phyloP scores from a whole-genome alignment of 2,329 filamentous ascomycete genomes.

The Alternaria brassicae region DNA sequence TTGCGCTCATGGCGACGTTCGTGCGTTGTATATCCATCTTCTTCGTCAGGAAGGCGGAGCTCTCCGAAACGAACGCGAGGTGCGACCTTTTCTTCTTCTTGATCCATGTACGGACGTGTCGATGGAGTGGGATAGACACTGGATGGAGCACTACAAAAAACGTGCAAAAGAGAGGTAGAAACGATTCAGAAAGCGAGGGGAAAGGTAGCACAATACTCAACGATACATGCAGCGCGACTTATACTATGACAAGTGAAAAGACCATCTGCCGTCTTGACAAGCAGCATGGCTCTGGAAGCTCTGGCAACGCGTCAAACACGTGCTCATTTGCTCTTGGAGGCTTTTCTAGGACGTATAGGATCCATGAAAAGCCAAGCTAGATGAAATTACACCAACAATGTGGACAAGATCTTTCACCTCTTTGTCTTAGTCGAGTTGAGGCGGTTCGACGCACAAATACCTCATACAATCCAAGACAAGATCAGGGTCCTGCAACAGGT shows the following conservation, averaged over 20 bases:
- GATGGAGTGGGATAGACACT: conserved; percentile 8
- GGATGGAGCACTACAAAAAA: conserved; percentile 14
- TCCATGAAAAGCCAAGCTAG: conserved; percentile 2
- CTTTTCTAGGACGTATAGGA: conserved; percentile 13
- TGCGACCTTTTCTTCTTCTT: conserved; percentile 33
- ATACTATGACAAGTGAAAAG: conserved; percentile 10
- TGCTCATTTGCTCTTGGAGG: conserved; percentile 5
- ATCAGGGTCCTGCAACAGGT: conserved; percentile 16
- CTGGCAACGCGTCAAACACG: conserved; percentile 10
- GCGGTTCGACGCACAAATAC: conserved; percentile 36
- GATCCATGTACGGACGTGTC: conserved; percentile 30
- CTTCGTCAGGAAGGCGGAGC: conserved; percentile 40
- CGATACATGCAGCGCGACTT: conserved; percentile 15
- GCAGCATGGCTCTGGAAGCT: conserved; percentile 12
- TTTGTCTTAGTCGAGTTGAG: conserved; percentile 11
- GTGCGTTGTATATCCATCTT: conserved; percentile 39
- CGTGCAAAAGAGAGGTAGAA: conserved; percentile 5
- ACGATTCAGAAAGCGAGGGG: conserved; percentile 11
- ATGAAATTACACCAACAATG: conserved; percentile 6
- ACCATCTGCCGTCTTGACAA: not conserved
- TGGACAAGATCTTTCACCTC: conserved; percentile 14
- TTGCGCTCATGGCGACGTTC: conserved; percentile 33
- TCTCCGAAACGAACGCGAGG: conserved; percentile 31
- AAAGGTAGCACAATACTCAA: conserved; percentile 8
- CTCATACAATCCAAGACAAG: conserved; percentile 22